phyloP scores from a whole-genome alignment of 2,329 filamentous ascomycete genomes.

The Penicillium sp. region DNA sequence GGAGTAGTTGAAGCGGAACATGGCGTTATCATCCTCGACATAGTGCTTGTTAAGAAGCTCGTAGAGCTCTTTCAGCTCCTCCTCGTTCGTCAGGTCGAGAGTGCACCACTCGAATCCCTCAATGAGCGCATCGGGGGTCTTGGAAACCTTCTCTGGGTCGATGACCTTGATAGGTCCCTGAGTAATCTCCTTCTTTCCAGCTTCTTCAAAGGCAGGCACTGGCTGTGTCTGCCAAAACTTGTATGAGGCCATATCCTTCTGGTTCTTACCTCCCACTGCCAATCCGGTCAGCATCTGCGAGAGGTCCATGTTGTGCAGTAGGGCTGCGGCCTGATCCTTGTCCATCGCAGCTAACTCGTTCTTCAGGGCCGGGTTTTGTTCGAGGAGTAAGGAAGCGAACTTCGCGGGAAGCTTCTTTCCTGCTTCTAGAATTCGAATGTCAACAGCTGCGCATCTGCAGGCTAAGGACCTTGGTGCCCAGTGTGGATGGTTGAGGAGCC shows the following conservation, averaged over 20 bases:
- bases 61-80: slow-evolving; percentile 83
- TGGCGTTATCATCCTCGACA: slow-evolving; percentile 94
- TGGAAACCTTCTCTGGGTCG: slow-evolving; percentile 74
- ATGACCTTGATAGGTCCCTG: slow-evolving; percentile 85
- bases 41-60: slow-evolving; percentile 91
- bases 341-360: slow-evolving; percentile 71
- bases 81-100: slow-evolving; percentile 76
- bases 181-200: slow-evolving; percentile 49
- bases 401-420: slow-evolving; percentile 38
- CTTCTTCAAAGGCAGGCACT: slow-evolving; percentile 73
- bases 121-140: slow-evolving; percentile 71
- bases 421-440: slow-evolving; percentile 18
- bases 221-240: slow-evolving; percentile 99
- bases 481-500: not conserved
- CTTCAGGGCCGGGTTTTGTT: slow-evolving; percentile 63
- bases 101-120: slow-evolving; percentile 93
- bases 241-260: slow-evolving; percentile 94
- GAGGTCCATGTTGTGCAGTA: slow-evolving; percentile 52
- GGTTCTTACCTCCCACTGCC: slow-evolving; percentile 78
- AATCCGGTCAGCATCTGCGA: slow-evolving; percentile 52
- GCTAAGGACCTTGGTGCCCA: too few species aligned
- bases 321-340: slow-evolving; percentile 56
- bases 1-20: slow-evolving; percentile 97
- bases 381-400: slow-evolving; percentile 43
- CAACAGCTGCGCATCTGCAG: not conserved